phyloP scores from a whole-genome alignment of 768 basidiomycete species.

The Leccinum ochraceum region DNA sequence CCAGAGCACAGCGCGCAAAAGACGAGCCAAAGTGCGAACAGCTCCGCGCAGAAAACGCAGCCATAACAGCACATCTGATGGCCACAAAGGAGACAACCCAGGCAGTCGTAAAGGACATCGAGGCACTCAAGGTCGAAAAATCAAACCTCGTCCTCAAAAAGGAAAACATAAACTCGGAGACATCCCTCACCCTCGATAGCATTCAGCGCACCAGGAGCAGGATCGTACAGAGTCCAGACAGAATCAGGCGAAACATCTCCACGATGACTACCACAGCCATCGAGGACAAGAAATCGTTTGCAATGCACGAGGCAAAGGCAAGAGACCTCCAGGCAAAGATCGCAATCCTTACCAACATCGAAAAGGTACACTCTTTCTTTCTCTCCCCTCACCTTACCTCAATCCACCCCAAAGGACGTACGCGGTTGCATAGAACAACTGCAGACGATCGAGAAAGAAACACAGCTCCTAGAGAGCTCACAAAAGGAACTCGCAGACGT shows the following conservation, averaged over 20 bases:
- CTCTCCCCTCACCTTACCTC: background rate
- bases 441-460: conserved; percentile 71
- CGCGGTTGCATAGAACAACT: conserved; percentile 73
- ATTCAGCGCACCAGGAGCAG: conserved; percentile 67
- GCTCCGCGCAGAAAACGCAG: conserved; percentile 58
- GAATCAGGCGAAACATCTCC: conserved; percentile 79
- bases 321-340: conserved; percentile 79
- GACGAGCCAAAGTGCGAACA: conserved; percentile 69
- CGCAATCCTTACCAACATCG: conserved; percentile 66
- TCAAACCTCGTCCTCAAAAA: conserved; percentile 61
- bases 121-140: conserved; percentile 73
- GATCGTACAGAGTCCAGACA: conserved; percentile 90
- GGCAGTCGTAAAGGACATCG: conserved; percentile 61
- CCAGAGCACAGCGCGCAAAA: conserved; percentile 61
- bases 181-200: conserved; percentile 56
- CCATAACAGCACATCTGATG: conserved; percentile 64
- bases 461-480: conserved; percentile 57
- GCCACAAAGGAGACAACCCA: conserved; percentile 67
- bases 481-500: conserved; percentile 70
- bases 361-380: conserved; percentile 56
- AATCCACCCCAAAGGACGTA: conserved; percentile 53
- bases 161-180: conserved; percentile 65
- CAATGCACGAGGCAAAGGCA: conserved; percentile 68
- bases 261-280: conserved; percentile 68
- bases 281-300: conserved; percentile 70